phyloP scores from a whole-genome alignment of 2,329 filamentous ascomycete species.

The Talaromyces islandicus region DNA sequence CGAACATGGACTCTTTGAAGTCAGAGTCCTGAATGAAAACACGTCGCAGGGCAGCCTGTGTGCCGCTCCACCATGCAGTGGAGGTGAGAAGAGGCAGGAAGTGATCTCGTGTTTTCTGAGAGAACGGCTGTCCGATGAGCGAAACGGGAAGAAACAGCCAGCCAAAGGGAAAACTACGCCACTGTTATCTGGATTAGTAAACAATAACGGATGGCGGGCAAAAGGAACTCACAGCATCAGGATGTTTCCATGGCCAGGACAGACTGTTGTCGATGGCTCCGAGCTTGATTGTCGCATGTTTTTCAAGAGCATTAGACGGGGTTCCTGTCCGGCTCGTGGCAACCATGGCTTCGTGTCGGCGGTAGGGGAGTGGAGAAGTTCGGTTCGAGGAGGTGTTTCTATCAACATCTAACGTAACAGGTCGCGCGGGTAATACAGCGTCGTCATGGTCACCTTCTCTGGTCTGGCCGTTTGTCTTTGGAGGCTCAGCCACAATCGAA shows the following conservation, averaged over 20 bases:
- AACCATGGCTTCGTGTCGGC: slow-evolving; percentile 77
- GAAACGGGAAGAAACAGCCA: slow-evolving; percentile 98
- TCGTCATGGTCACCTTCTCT: slow-evolving; percentile 43
- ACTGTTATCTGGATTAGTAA: slow-evolving; percentile 37
- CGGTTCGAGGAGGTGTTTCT: slow-evolving; percentile 20
- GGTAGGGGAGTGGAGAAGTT: slow-evolving; percentile 59
- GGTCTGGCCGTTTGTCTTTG: slow-evolving; percentile 51
- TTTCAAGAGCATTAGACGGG: slow-evolving; percentile 39
- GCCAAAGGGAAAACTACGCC: slow-evolving; percentile 89
- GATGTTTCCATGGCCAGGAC: slow-evolving; percentile 99
- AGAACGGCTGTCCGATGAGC: slow-evolving; percentile 92
- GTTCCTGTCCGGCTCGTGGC: slow-evolving; percentile 56
- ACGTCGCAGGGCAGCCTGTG: slow-evolving; percentile 74
- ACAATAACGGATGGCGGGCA: neutral
- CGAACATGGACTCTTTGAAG: slow-evolving; percentile 98
- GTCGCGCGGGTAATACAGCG: slow-evolving; percentile 49
- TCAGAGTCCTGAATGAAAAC: slow-evolving; percentile 90
- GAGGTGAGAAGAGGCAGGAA: slow-evolving; percentile 95
- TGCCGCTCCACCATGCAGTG: slow-evolving; percentile 94
- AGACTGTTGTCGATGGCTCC: slow-evolving; percentile 97
- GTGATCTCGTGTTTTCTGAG: slow-evolving; percentile 85
- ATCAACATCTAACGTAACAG: slow-evolving; percentile 50
- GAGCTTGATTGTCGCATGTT: slow-evolving; percentile 61
- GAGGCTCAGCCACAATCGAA: slow-evolving; percentile 81
- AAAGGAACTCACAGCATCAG: slow-evolving; percentile 63